Evolutionary conservation across 2,329 filamentous ascomycete species (phyloP).

Genomic region (Pseudocercospora pini-densiflorae): DNA sequence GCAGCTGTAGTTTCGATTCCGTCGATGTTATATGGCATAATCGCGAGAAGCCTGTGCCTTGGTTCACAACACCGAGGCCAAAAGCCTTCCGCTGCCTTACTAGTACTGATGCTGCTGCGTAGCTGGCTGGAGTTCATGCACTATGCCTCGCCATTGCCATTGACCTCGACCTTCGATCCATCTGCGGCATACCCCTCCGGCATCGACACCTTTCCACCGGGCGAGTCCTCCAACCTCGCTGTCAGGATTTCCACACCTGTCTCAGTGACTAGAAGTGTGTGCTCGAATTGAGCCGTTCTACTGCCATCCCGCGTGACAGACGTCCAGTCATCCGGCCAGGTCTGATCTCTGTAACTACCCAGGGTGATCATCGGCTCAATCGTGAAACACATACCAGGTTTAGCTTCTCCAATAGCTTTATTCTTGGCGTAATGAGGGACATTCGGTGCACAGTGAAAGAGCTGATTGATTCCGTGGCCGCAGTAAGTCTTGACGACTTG

Average conservation of each 20-base stretch:
- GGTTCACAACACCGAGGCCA: neutral
- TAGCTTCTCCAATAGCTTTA: conserved; percentile 92
- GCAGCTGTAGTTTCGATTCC: neutral
- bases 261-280: conserved; percentile 82
- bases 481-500: conserved; percentile 96
- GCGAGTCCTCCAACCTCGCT: conserved; percentile 72
- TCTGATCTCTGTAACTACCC: conserved; percentile 88
- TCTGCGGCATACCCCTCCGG: conserved; percentile 27
- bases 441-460: conserved; percentile 93
- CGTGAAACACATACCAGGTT: conserved; percentile 97
- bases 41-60: neutral
- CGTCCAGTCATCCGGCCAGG: conserved; percentile 99
- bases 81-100: neutral
- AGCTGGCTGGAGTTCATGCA: neutral
- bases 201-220: conserved; percentile 62
- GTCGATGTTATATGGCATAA: neutral
- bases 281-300: conserved; percentile 90
- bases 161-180: conserved; percentile 21
- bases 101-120: neutral
- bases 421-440: conserved; percentile 98
- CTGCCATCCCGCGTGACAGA: conserved; percentile 90
- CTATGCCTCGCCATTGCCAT: conserved; percentile 8
- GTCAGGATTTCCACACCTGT: conserved; percentile 82
- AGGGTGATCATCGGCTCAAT: conserved; percentile 99
- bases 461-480: conserved; percentile 89